Evolutionary conservation across 2,329 filamentous ascomycete species (phyloP), one percentile per base, ranked within the genome.

Genomic region (Karstenula rhodostoma): DNA sequence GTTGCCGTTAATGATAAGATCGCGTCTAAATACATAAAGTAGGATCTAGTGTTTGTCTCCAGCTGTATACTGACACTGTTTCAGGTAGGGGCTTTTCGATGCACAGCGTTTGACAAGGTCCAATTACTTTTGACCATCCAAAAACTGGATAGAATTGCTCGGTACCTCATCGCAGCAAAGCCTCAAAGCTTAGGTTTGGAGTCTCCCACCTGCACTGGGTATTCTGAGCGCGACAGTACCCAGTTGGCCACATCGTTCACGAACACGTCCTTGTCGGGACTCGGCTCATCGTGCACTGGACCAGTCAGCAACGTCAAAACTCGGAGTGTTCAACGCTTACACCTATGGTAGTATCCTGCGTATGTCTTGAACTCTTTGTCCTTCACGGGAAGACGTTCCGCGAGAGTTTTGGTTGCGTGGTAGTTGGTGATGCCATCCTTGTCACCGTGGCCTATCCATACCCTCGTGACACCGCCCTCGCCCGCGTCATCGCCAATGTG

Each of bases 361-460:
- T 95, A 97, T 22, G 82, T 79, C 80, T 87, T 90, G 73, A 92
- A 89, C 64, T 84, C 85, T 72, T 88, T 90, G 76, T 96, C 92
- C 67, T 84, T 80, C 7, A 90, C 81, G 52, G 79, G 77, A 27
- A 84, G 79, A 65, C 78, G 71, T 23, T 89, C 85, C 61, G 88
- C 86, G 77, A 90, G 91, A 59, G 80, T 83, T 79, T 87, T 86
- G 58, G 86, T 88, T 1, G 86, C 87, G 9, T 85, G 80, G 67
- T 87, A 91, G 75, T 86, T 88, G 48, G 90, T 90, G 32, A 90
- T 85, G 69, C 83, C 82, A 76, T 97, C 94, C 3, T 74, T 83
- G n/a, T 88, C 90, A 8, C 94, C 94, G 78, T 96, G 93, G 0
- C 86, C 85, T 32, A 96, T 76, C 83, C 90, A 90, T 27, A 97